Evolutionary conservation across 352 stramenopile genomes (phyloP).

Genomic region (Plasmopara viticola): DNA sequence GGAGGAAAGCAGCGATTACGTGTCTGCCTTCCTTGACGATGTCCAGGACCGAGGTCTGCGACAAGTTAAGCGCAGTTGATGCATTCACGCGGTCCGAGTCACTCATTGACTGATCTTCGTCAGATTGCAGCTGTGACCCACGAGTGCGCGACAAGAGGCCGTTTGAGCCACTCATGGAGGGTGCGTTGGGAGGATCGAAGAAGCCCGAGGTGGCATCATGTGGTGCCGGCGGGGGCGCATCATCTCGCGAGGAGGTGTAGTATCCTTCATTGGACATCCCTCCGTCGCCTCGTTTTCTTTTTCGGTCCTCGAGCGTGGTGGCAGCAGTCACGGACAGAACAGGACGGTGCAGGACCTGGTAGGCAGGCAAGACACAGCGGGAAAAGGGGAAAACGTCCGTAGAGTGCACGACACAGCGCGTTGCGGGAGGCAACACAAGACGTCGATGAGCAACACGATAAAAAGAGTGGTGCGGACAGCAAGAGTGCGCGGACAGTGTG

Average conservation of each 20-base stretch:
- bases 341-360: slow-evolving; percentile 6
- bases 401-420: background rate
- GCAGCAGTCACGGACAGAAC: slow-evolving; percentile 7
- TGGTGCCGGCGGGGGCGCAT: slow-evolving; percentile 23
- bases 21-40: slow-evolving; percentile 67
- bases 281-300: slow-evolving; percentile 50
- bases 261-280: slow-evolving; percentile 59
- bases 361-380: background rate
- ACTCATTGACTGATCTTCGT: slow-evolving; percentile 33
- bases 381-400: slow-evolving; percentile 9
- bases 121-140: slow-evolving; percentile 17
- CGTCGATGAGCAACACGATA: background rate
- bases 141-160: slow-evolving; percentile 16
- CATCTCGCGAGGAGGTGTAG: slow-evolving; percentile 40
- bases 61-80: slow-evolving; percentile 36
- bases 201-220: slow-evolving; percentile 22
- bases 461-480: too few relatives aligned
- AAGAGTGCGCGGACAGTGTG: too few relatives aligned
- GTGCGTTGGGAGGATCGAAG: slow-evolving; percentile 15
- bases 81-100: slow-evolving; percentile 15
- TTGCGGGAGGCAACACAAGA: background rate
- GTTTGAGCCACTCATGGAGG: slow-evolving; percentile 16
- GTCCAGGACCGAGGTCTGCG: slow-evolving; percentile 44
- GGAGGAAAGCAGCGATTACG: slow-evolving; percentile 87
- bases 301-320: slow-evolving; percentile 42